phyloP scores from a whole-genome alignment of 148 eudicot species.

The Silene conica region DNA sequence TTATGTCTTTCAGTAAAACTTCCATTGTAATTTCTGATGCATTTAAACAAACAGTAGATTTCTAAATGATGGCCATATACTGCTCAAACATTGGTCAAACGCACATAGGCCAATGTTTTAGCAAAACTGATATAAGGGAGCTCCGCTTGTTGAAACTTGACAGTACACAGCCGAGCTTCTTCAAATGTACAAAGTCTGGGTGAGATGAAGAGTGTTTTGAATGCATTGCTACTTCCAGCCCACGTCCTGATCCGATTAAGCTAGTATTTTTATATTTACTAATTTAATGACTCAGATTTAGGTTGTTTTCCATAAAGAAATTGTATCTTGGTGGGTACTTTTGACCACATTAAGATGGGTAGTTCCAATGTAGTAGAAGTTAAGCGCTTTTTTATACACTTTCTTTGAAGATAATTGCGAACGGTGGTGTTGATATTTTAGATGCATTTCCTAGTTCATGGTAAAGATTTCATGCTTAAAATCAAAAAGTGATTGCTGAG shows the following conservation, averaged over 20 bases:
- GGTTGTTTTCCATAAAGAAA: no score
- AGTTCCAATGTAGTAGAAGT: not conserved
- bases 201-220: not conserved
- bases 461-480: not conserved
- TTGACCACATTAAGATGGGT: not conserved
- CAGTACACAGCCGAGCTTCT: not conserved
- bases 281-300: no score
- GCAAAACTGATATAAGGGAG: not conserved
- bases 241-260: not conserved
- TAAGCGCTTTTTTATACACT: not conserved
- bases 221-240: not conserved
- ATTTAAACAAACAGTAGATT: not conserved
- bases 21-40: not conserved
- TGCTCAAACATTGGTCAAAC: no score
- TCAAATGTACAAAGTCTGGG: not conserved
- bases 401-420: not conserved
- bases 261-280: no score
- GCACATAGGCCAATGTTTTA: not conserved
- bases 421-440: not conserved
- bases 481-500: not conserved
- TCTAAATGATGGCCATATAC: not conserved
- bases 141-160: not conserved
- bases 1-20: conserved; percentile 9
- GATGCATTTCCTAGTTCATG: not conserved
- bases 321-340: not conserved